phyloP scores from a whole-genome alignment of 2,329 filamentous ascomycete genomes.

The Pseudohalonectria lignicola region DNA sequence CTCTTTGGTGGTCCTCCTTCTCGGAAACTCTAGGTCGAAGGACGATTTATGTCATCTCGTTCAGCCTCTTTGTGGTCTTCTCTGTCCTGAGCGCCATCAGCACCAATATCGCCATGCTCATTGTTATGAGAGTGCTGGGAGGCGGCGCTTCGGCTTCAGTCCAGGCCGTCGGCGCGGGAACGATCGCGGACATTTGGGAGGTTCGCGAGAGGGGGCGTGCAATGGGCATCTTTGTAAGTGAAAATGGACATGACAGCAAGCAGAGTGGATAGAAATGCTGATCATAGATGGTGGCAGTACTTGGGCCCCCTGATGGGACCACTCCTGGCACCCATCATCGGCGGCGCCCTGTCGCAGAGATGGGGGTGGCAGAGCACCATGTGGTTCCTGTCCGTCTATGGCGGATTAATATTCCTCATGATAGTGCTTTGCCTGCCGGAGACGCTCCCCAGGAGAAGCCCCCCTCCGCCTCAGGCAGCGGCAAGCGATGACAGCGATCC shows the following conservation, averaged over 20 bases:
- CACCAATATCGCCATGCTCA: slow-evolving; percentile 62
- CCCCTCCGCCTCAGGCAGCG: too few relatives aligned
- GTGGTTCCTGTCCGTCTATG: slow-evolving; percentile 68
- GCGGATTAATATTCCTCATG: slow-evolving; percentile 42
- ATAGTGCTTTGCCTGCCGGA: slow-evolving; percentile 55
- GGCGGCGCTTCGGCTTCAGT: slow-evolving; percentile 73
- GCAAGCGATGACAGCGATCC: too few relatives aligned
- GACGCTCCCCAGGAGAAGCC: slow-evolving; percentile 37
- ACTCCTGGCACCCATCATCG: slow-evolving; percentile 64
- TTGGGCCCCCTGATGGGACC: slow-evolving; percentile 68
- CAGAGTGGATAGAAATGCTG: too few relatives aligned
- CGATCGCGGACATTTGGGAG: slow-evolving; percentile 75
- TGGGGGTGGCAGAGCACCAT: slow-evolving; percentile 68
- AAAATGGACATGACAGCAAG: too few relatives aligned
- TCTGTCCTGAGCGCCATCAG: slow-evolving; percentile 59
- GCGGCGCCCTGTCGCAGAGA: slow-evolving; percentile 56
- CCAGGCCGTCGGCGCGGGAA: slow-evolving; percentile 74
- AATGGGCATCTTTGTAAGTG: slow-evolving; percentile 58
- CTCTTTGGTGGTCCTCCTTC: slow-evolving; percentile 79
- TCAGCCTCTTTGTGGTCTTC: slow-evolving; percentile 61
- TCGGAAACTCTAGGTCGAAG: slow-evolving; percentile 63
- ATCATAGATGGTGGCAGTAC: too few relatives aligned
- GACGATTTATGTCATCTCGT: slow-evolving; percentile 69
- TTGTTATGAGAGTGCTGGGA: slow-evolving; percentile 62
- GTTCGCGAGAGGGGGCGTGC: slow-evolving; percentile 59